Base-by-base conservation (phyloP, 2,329 filamentous ascomycete genomes). In the Allantophomopsis cytisporea region DNA sequence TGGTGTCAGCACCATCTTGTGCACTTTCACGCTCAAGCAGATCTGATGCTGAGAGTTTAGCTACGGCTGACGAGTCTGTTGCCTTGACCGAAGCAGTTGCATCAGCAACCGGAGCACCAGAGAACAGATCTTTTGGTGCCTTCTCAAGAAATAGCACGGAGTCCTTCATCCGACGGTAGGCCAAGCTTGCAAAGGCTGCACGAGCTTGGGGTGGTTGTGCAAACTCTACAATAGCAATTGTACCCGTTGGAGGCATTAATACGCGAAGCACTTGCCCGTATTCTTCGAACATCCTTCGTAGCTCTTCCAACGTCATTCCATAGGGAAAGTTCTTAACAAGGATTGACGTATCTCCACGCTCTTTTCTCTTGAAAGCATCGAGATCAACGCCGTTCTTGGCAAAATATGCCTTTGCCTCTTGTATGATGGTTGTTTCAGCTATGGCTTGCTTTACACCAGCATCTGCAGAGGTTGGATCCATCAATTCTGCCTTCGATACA, bases 381-480 rank as follows among this genome's bases (percentile, higher is more conserved):
- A 98, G 68, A 59, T 96, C 86, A 16, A 96, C 83, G 30, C 89
- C 89, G 47, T 95, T 85, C 35, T 80, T 73, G 39, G 73, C 68
- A 55, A 98, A 94, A 61, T 93, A 98, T 8, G 81, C 69, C 60
- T 95, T 96, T 2, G 87, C 94, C 59, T 96, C 91, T 62, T 94
- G 86, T 42, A 98, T 96, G 49, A 94, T 76, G 46, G 91, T 83
- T 16, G 89, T 96, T 66, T 98, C 91, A 34, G 89, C 91, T 58
- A 95, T 83, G 8, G 91, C 91, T 66, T 96, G 91, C 65, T 93
- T 95, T 41, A 98, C 83, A 35, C 85, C 89, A 43, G 89, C 87
- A 60, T 95, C 87, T 41, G 89, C 79, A 43, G 85, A 94, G 4
- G 89, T 94, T n/a, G 89, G 91, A 61, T 98, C 89, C 35, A 98